Conservation (phyloP, 108 stramenopile genomes). For the Parietichytrium sp. region DNA sequence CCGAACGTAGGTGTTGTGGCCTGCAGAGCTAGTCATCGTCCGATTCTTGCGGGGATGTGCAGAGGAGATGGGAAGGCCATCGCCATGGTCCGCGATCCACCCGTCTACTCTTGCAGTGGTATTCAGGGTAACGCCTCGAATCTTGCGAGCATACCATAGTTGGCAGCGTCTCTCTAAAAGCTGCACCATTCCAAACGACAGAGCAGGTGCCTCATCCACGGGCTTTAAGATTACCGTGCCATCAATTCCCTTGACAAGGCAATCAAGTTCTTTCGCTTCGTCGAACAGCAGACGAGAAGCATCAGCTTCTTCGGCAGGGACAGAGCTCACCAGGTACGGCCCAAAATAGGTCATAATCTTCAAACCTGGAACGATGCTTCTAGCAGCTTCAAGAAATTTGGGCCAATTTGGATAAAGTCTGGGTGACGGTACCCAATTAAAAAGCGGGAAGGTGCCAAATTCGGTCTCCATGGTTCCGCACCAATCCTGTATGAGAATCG, state of each 20-base stretch:
- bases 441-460: neutral
- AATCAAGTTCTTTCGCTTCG: neutral
- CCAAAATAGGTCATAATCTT: neutral
- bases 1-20: too few relatives aligned
- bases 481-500: conserved; percentile 1
- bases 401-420: neutral
- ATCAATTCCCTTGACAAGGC: neutral
- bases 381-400: neutral
- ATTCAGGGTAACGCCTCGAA: neutral
- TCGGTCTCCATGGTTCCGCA: neutral
- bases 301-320: neutral
- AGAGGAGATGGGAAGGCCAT: conserved; percentile 6
- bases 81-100: conserved; percentile 34
- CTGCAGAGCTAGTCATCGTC: too few relatives aligned
- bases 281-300: neutral
- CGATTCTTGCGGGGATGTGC: too few relatives aligned
- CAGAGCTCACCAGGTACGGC: neutral
- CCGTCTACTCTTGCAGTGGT: too few relatives aligned
- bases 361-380: neutral
- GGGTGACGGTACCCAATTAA: neutral
- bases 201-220: neutral
- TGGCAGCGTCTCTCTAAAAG: neutral
- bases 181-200: neutral
- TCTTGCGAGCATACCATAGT: neutral
- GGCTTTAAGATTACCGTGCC: neutral